These are phyloP conservation scores for Conticribra guillardii DNA, from an alignment of 108 stramenopile genomes.

Conservation along the genomic window DNA sequence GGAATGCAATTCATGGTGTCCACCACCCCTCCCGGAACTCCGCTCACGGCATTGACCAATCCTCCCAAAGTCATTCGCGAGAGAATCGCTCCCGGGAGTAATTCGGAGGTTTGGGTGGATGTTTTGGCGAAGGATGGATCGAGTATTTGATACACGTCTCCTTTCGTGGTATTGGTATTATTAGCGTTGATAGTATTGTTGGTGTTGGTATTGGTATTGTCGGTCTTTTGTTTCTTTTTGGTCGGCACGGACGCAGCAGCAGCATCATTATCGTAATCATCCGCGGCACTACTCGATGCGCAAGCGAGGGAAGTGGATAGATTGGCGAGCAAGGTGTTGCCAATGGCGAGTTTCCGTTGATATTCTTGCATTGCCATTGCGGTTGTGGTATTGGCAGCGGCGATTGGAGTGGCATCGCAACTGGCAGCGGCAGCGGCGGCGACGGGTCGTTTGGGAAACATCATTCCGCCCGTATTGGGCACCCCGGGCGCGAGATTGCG, in stretches of 20 bases:
- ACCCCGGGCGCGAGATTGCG: conserved; percentile 27
- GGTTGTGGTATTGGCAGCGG: neutral
- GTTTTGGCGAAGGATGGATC: conserved; percentile 45
- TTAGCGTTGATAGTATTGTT: neutral
- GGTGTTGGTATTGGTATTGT: neutral
- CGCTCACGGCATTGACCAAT: conserved; percentile 73
- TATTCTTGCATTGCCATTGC: conserved; percentile 2
- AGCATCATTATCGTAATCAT: no score
- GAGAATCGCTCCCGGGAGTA: conserved; percentile 59
- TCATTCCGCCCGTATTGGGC: conserved; percentile 36
- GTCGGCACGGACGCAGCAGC: no score
- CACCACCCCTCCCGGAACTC: conserved; percentile 58
- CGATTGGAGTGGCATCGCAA: neutral
- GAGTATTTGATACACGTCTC: conserved; percentile 34
- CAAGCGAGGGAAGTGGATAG: neutral
- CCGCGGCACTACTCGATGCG: neutral
- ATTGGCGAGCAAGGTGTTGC: conserved; percentile 7
- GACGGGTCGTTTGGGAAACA: conserved; percentile 17
- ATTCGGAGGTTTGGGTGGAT: conserved; percentile 17
- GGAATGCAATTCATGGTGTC: conserved; percentile 43
- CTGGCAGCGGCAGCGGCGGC: neutral
- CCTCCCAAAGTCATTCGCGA: conserved; percentile 74
- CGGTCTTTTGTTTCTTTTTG: conserved; percentile 7
- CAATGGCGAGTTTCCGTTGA: conserved; percentile 1
- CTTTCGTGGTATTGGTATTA: neutral